Base-by-base conservation (phyloP, 345 rosid genomes). In the Eucalyptus rudis region DNA sequence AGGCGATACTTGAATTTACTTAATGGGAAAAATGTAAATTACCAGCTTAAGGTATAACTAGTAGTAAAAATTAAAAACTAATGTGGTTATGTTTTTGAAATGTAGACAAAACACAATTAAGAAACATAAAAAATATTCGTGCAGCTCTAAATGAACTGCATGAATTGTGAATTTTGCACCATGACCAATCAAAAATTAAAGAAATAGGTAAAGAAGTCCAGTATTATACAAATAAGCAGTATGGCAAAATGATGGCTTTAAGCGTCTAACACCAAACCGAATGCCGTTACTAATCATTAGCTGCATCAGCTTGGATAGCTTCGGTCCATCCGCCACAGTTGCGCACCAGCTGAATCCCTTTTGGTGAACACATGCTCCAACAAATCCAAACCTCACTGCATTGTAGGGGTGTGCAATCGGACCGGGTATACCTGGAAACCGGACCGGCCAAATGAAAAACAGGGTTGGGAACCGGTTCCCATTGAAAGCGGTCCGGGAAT, bases 401-500 rank as follows among this genome's bases (percentile, higher is more conserved):
- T 59, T 13, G 16, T 43, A 43, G 44, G 44, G 44, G 44, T 43
- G 44, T 43, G 8, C 44, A 43, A 43, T 43, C 44, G 8, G 8
- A 43, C 44, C 44, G 8, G 8, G 44, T 7, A 43, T 43, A 43
- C 8, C 8, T 43, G 44, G 8, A 43, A 43, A 43, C 44, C 2
- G 44, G 44, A 43, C 44, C 8, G 8, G 44, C 8, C 44, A 43
- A 8, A 8, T 8, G 44, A 43, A 43, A 43, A 43, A 43, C 1
- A 43, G 2, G 44, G 44, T 43, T 43, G 8, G 44, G 44, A 43
- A 43, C 44, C 8, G 8, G 8, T 43, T 43, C 44, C 44, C 8
- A 2, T 43, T 43, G 44, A 43, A 43, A 43, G 2, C 44, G 1
- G 1, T 43, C 44, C 8, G 2, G 8, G 44, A 43, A 43, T 2